Conservation (phyloP, 2,329 filamentous ascomycete species). For the Curvularia lunata region DNA sequence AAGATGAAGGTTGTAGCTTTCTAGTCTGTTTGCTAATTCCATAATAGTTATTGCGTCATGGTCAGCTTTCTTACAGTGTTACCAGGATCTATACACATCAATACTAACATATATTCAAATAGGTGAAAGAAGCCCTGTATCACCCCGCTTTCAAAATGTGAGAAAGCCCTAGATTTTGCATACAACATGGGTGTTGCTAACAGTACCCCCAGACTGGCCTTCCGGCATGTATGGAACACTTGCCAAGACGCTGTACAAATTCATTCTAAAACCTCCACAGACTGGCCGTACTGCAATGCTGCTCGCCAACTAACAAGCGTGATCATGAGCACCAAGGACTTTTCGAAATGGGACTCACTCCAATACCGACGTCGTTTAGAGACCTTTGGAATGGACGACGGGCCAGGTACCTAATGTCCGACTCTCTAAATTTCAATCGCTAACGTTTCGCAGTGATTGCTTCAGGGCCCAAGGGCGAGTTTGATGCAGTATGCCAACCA, state of each 20-base stretch:
- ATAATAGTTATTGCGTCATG: conserved; percentile 49
- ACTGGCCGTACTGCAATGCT: conserved; percentile 90
- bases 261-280: conserved; percentile 39
- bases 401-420: conserved; percentile 52
- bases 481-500: conserved; percentile 73
- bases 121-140: conserved; percentile 82
- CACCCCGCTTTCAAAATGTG: conserved; percentile 84
- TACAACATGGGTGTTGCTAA: conserved; percentile 6
- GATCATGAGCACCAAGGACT: conserved; percentile 61
- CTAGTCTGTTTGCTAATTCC: conserved; percentile 12
- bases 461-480: conserved; percentile 68
- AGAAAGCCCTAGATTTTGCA: conserved; percentile 26
- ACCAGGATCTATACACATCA: not conserved
- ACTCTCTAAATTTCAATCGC: not conserved
- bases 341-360: conserved; percentile 63
- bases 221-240: conserved; percentile 38
- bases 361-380: conserved; percentile 77
- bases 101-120: conserved; percentile 9
- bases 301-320: conserved; percentile 73
- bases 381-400: conserved; percentile 71
- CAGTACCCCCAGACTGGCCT: conserved; percentile 36
- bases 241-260: not conserved
- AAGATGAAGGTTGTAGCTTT: conserved; percentile 33
- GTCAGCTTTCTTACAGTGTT: conserved; percentile 22
- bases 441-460: conserved; percentile 60